phyloP scores from a whole-genome alignment of 441 rosid genomes.

The Pelargonium fulgidum region DNA sequence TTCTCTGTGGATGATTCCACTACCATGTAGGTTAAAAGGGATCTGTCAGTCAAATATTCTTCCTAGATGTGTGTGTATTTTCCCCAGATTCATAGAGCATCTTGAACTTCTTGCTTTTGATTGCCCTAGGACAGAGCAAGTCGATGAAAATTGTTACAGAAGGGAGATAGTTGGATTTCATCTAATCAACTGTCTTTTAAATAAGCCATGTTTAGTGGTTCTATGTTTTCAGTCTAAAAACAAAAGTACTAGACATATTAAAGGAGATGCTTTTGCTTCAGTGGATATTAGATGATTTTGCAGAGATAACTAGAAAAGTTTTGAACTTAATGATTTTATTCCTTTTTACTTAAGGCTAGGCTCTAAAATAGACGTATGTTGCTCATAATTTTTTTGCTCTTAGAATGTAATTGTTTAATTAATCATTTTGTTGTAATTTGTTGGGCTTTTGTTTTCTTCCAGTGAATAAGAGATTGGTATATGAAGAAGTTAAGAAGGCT shows the following conservation, averaged over 20 bases:
- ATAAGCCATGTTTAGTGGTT: too few species aligned
- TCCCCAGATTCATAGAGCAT: not conserved
- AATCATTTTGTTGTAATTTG: conserved; percentile 14
- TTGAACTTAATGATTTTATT: too few species aligned
- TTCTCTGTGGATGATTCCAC: not conserved
- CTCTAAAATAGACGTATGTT: not conserved
- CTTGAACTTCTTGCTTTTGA: not conserved
- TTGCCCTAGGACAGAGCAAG: too few species aligned
- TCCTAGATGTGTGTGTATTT: not conserved
- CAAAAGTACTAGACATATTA: too few species aligned
- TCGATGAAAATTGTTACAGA: too few species aligned
- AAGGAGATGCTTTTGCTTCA: too few species aligned
- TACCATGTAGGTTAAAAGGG: not conserved
- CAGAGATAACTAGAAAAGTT: too few species aligned
- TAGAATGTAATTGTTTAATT: conserved; percentile 8
- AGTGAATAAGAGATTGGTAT: conserved; percentile 84
- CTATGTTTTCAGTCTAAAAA: too few species aligned
- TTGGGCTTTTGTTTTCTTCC: conserved; percentile 26
- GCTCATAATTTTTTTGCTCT: not conserved
- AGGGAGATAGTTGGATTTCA: too few species aligned
- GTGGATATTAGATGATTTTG: too few species aligned
- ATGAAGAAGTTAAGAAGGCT: conserved; percentile 84
- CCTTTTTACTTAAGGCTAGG: not conserved
- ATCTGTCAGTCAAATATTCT: not conserved
- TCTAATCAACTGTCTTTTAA: too few species aligned